These are phyloP conservation scores for Pseudogymnoascus sp. DNA, from an alignment of 2,329 filamentous ascomycete genomes.

Conservation along the genomic window DNA sequence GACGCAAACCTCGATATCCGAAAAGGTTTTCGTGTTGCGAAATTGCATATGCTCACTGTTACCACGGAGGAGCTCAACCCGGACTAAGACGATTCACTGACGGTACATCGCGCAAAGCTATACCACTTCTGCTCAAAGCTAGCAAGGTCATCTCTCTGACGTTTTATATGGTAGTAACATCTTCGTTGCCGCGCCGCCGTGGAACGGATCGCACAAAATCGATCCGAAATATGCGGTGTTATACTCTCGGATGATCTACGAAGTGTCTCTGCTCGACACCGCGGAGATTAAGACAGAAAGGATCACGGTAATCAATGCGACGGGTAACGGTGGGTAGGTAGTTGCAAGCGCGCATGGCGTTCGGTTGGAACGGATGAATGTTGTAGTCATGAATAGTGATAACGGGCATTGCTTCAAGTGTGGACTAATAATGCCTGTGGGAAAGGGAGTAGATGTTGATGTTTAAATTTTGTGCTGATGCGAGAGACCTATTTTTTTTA, in stretches of 20 bases:
- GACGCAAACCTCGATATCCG: neutral
- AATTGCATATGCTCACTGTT: neutral
- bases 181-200: neutral
- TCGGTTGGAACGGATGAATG: neutral
- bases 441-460: neutral
- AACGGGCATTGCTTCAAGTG: neutral
- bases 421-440: neutral
- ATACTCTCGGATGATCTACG: neutral
- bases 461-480: neutral
- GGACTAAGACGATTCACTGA: neutral
- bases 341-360: neutral
- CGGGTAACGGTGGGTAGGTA: neutral
- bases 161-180: neutral
- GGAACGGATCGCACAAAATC: neutral
- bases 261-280: neutral
- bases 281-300: neutral
- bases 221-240: neutral
- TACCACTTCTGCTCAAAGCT: neutral
- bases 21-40: neutral
- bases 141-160: neutral
- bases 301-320: neutral
- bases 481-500: neutral
- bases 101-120: neutral
- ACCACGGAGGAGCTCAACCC: neutral
- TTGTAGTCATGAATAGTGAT: neutral